Evolutionary conservation across 495 filamentous ascomycete genomes (phyloP), one percentile per base, ranked within the genome.

Genomic region (Chaetomium cochliodes): DNA sequence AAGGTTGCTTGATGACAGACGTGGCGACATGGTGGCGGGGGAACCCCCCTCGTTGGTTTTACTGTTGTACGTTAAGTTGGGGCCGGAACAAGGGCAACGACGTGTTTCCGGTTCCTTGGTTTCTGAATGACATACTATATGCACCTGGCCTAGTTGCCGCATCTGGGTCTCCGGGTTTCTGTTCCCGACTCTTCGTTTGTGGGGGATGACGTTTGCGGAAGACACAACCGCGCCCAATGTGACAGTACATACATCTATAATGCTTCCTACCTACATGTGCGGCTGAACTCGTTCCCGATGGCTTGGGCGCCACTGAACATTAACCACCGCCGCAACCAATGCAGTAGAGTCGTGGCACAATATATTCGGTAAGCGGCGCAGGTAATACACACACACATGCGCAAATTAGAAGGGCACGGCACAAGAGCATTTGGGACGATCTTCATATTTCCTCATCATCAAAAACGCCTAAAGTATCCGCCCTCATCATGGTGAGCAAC

Each of bases 1-100:
- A 59, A 16, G 56, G 30, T 13, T 26, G 37, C 37, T 46, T 46
- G 23, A 46, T 18, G 55, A 46, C 39, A 18, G 55, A 42, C 52
- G 23, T 3, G 5, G 39, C 55, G 23, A 20, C 13, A 26, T 41
- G 23, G 9, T 18, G n/a, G 46, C 8, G 4, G 5, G 42, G 37
- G 33, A 18, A 2, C 5, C 33, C 23, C 23, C 28, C 1, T 41
- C 2, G 33, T 20, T 22, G 9, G 7, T 55, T 37, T 39, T 37
- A 37, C 33, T 37, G 33, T 42, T 57, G 37, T 57, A 39, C 20
- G 37, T 57, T 23, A 25, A 37, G 37, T 25, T 39, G 54, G 22
- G 33, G 11, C 11, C 20, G 54, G 54, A 16, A 33, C n/a, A 42
- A 3, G 30, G 42, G 57, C 23, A 46, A 28, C 33, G 33, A 2